These are phyloP conservation scores for Ophiostoma ips DNA, from an alignment of 2,329 filamentous ascomycete species.

Conservation along the genomic window DNA sequence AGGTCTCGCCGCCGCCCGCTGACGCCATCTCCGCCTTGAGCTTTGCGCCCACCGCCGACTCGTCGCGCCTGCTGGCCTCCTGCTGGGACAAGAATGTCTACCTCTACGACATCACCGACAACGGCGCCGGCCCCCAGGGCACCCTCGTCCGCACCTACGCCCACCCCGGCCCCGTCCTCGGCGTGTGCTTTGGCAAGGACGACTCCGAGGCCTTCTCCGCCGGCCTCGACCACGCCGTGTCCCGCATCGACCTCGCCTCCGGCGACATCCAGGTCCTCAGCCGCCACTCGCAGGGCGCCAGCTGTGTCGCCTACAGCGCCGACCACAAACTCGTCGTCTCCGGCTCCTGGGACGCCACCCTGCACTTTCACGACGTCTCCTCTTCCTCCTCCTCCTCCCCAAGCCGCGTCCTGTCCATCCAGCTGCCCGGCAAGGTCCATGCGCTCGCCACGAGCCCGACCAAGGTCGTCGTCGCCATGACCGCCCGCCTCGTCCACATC, in stretches of 20 bases:
- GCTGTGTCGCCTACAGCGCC: constrained; percentile 68
- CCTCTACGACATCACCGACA: constrained; percentile 59
- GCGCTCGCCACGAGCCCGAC: constrained; percentile 63
- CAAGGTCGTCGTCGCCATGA: constrained; percentile 92
- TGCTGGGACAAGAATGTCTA: constrained; percentile 93
- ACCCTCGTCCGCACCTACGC: constrained; percentile 60
- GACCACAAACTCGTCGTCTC: constrained; percentile 72
- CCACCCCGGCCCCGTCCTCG: constrained; percentile 73
- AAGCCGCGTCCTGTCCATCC: constrained; percentile 47
- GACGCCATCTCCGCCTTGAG: constrained; percentile 79
- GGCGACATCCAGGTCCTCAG: constrained; percentile 62
- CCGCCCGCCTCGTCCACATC: constrained; percentile 81
- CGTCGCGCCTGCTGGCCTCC: constrained; percentile 67
- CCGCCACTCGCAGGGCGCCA: constrained; percentile 66
- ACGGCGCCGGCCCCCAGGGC: constrained; percentile 41
- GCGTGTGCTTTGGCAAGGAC: constrained; percentile 77
- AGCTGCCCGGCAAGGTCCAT: constrained; percentile 76
- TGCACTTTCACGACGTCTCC: constrained; percentile 63
- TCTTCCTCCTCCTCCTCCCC: constrained; percentile 16
- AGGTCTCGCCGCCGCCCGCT: constrained; percentile 65
- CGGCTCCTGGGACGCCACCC: constrained; percentile 82
- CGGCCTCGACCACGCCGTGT: constrained; percentile 77
- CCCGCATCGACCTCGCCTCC: constrained; percentile 56
- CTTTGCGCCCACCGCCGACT: constrained; percentile 67
- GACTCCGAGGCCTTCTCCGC: constrained; percentile 76